phyloP scores from a whole-genome alignment of 2,329 filamentous ascomycete genomes.

The Penicillium expansum region DNA sequence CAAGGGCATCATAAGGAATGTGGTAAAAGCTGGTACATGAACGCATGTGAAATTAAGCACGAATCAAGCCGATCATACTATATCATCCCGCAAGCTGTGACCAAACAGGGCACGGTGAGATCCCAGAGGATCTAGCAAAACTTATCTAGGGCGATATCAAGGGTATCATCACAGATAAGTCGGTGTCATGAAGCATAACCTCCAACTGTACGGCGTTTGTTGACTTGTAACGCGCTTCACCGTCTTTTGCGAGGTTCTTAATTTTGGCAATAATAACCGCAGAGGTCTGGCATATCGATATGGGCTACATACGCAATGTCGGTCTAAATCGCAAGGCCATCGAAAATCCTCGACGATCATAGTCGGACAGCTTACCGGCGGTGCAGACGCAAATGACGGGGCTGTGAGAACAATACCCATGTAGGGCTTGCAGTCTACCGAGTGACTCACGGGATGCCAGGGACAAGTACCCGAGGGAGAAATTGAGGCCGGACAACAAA shows the following conservation, averaged over 20 bases:
- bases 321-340: slow-evolving; percentile 16
- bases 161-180: neutral
- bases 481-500: slow-evolving; percentile 1
- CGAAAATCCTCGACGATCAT: slow-evolving; percentile 8
- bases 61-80: neutral
- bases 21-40: neutral
- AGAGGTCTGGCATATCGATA: slow-evolving; percentile 22
- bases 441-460: slow-evolving; percentile 3
- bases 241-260: slow-evolving; percentile 22
- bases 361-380: slow-evolving; percentile 18
- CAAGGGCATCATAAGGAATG: neutral
- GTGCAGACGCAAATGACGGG: slow-evolving; percentile 23
- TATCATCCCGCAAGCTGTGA: neutral
- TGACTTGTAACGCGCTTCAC: slow-evolving; percentile 18
- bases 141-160: neutral
- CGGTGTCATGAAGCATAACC: slow-evolving; percentile 4
- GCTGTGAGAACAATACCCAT: slow-evolving; percentile 10
- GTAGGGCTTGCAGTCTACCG: slow-evolving; percentile 2
- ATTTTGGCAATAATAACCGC: slow-evolving; percentile 14
- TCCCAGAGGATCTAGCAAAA: neutral
- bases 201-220: slow-evolving; percentile 5
- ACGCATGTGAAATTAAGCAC: neutral
- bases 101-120: neutral
- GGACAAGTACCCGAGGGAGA: slow-evolving; percentile 1
- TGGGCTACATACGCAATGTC: slow-evolving; percentile 19